Evolutionary conservation across 352 stramenopile species (phyloP).

Genomic region (Pythium insidiosum): DNA sequence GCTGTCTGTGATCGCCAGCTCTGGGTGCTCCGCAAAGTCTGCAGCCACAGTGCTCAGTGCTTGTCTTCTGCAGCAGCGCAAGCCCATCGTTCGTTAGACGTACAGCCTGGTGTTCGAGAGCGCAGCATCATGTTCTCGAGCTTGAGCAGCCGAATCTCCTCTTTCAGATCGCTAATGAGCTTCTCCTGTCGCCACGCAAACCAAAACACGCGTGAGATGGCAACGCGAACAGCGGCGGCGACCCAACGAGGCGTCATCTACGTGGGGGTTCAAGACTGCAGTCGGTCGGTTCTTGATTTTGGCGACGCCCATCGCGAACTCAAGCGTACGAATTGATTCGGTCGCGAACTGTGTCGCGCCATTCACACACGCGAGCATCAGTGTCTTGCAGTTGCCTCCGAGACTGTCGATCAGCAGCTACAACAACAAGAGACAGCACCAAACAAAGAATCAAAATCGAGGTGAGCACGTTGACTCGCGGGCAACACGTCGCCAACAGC

Average conservation of each 20-base stretch:
- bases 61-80: too few species aligned
- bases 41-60: not conserved
- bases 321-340: conserved; percentile 58
- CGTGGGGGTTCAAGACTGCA: conserved; percentile 52
- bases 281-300: conserved; percentile 75
- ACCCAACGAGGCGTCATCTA: too few species aligned
- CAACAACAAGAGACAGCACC: not conserved
- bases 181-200: conserved; percentile 31
- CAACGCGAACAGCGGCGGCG: too few species aligned
- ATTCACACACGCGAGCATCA: conserved; percentile 78
- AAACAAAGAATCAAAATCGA: too few species aligned
- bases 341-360: conserved; percentile 37
- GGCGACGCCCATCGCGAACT: conserved; percentile 74
- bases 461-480: too few species aligned
- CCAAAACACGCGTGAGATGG: not conserved
- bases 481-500: too few species aligned
- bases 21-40: conserved; percentile 44
- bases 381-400: conserved; percentile 63
- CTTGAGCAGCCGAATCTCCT: conserved; percentile 58
- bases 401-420: conserved; percentile 66
- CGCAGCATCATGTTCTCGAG: conserved; percentile 67
- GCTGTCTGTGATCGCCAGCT: too few species aligned
- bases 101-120: conserved; percentile 55
- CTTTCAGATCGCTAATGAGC: conserved; percentile 55
- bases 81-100: conserved; percentile 2